Evolutionary conservation across 2,329 filamentous ascomycete genomes (phyloP).

Genomic region (Passalora sequoiae): DNA sequence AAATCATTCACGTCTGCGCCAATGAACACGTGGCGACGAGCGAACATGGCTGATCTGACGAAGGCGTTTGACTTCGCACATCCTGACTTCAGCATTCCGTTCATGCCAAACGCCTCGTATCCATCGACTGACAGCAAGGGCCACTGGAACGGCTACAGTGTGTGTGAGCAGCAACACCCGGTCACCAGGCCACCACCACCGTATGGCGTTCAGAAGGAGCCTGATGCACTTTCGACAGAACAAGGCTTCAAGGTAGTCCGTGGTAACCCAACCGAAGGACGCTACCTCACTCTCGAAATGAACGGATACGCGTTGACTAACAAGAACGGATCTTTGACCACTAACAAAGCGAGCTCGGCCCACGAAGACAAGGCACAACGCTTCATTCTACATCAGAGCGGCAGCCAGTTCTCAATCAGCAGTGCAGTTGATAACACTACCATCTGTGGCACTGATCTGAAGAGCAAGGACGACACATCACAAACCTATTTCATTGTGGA

Average conservation of each 20-base stretch:
- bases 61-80: constrained; percentile 44
- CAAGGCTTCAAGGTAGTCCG: constrained; percentile 51
- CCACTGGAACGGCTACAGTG: constrained; percentile 43
- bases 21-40: constrained; percentile 45
- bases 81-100: constrained; percentile 48
- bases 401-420: constrained; percentile 38
- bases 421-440: constrained; percentile 38
- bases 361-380: constrained; percentile 44
- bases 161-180: constrained; percentile 40
- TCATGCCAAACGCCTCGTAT: constrained; percentile 41
- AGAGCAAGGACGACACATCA: constrained; percentile 16
- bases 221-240: constrained; percentile 43
- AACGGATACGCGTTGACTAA: constrained; percentile 40
- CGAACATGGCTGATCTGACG: constrained; percentile 47
- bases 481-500: constrained; percentile 33
- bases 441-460: constrained; percentile 4
- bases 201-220: constrained; percentile 41
- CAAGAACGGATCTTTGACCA: constrained; percentile 8
- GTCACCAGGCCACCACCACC: constrained; percentile 43
- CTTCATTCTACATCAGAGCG: constrained; percentile 47
- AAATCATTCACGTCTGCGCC: constrained; percentile 40
- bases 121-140: constrained; percentile 43
- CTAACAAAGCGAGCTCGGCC: constrained; percentile 26
- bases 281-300: constrained; percentile 50
- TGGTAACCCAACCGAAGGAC: constrained; percentile 51